Base-by-base conservation (phyloP, 2,329 filamentous ascomycete genomes). In the Eurotiales sp. region DNA sequence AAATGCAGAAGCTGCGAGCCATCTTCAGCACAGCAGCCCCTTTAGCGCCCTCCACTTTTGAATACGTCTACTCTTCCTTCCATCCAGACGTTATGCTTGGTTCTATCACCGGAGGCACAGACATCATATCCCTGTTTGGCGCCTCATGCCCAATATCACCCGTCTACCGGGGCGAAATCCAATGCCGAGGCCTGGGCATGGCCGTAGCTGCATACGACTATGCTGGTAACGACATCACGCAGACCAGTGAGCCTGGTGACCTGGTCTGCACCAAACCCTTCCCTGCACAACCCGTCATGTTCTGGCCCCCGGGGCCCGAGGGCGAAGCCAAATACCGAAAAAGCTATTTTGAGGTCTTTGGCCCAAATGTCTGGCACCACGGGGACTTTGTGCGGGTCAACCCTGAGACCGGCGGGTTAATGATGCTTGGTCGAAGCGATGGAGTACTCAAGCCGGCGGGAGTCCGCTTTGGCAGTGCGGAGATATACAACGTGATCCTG, bases 1-100 rank as follows among this genome's bases (percentile, higher is more conserved):
- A 61, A 12, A 59, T 77, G n/a, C 58, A 68, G 7, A 69, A 77
- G 1, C 76, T 99, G 12, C 81, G 86, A 66, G 90, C 90, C 3
- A 90, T 99, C 54, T 97, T 96, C 75, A 95, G 89, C 17, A 97
- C 92, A 1, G 93, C 91, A 27, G 95, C 90, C 1, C 91, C 92
- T 3, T 76, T 99, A 1, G 90, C 92, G 0, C 92, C 93, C 0
- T 95, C 90, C 1, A 97, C 93, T 1, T 97, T 96, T 70, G 78
- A 82, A 52, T 97, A 95, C 64, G 84, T 96, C 48, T 96, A 97
- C 72, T 74, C 80, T 22, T 86, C 87, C 1, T 95, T 97, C 64
- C 90, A 90, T 2, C 64, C 80, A 0, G 75, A 80, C n/a, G 77
- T 97, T 58, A 92, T 96, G 69, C 82, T 97, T 7, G 90, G 85